Conservation (phyloP, 352 stramenopile species). For the Phytophthora megakarya region DNA sequence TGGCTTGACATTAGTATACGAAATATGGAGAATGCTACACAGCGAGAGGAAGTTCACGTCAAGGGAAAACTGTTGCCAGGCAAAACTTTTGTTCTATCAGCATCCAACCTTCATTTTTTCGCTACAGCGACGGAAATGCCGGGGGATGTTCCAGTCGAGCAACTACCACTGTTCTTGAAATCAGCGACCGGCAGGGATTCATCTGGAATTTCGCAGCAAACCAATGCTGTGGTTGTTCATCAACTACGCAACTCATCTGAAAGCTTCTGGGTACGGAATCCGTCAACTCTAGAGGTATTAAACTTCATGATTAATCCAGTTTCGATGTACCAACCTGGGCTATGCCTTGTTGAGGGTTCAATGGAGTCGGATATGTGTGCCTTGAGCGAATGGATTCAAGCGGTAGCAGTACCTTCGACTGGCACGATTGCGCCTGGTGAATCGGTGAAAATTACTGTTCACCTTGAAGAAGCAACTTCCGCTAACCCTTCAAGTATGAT, state of each 20-base stretch:
- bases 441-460: conserved; percentile 79
- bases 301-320: conserved; percentile 78
- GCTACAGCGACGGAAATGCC: conserved; percentile 64
- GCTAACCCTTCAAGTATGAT: conserved; percentile 20
- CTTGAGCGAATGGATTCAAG: conserved; percentile 82
- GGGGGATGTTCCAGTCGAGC: conserved; percentile 48
- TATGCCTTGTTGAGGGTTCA: conserved; percentile 70
- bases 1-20: conserved; percentile 71
- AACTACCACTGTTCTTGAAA: conserved; percentile 56
- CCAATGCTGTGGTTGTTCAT: conserved; percentile 46
- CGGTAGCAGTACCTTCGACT: conserved; percentile 67
- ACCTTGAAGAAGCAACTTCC: conserved; percentile 67
- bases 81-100: conserved; percentile 82
- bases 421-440: conserved; percentile 75
- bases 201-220: conserved; percentile 22
- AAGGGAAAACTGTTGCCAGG: conserved; percentile 80
- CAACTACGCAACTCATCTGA: conserved; percentile 72
- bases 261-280: conserved; percentile 85
- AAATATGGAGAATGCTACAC: conserved; percentile 64
- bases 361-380: conserved; percentile 65
- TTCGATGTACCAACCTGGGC: conserved; percentile 62
- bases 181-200: conserved; percentile 40
- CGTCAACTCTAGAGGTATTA: conserved; percentile 62
- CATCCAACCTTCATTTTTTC: conserved; percentile 82
- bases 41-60: conserved; percentile 70